phyloP scores from a whole-genome alignment of 164 flowering plant genomes.

The Magnolia kwangsiensis region DNA sequence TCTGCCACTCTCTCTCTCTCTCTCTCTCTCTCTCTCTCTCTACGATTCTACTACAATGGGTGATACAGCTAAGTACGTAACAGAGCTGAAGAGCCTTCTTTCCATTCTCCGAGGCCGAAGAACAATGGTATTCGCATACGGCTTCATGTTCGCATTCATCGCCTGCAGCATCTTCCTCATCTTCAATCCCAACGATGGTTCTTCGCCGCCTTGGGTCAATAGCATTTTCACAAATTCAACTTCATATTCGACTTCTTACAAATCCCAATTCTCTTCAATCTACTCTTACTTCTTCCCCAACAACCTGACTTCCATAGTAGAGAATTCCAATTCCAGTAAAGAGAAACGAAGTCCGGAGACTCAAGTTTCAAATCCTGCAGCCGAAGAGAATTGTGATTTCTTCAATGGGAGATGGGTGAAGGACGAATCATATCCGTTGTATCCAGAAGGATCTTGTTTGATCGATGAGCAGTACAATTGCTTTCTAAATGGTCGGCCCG shows the following conservation, averaged over 20 bases:
- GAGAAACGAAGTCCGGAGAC: not conserved
- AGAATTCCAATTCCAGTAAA: not conserved
- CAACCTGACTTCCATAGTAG: constrained; percentile 11
- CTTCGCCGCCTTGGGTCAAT: constrained; percentile 57
- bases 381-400: constrained; percentile 53
- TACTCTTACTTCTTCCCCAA: constrained; percentile 56
- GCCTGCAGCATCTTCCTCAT: constrained; percentile 58
- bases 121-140: constrained; percentile 46
- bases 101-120: constrained; percentile 35
- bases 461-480: constrained; percentile 86
- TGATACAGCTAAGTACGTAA: constrained; percentile 43
- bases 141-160: constrained; percentile 52
- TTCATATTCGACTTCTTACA: constrained; percentile 12
- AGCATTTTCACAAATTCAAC: constrained; percentile 28
- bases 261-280: constrained; percentile 52
- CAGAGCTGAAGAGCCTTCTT: constrained; percentile 43
- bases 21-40: not conserved
- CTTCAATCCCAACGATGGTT: constrained; percentile 50
- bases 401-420: constrained; percentile 85
- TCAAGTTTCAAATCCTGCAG: constrained; percentile 28
- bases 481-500: constrained; percentile 75
- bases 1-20: not conserved
- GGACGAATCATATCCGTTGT: constrained; percentile 82
- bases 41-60: constrained; percentile 39
- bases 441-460: constrained; percentile 72